Evolutionary conservation across 352 stramenopile genomes (phyloP).

Genomic region (Phytophthora pini): DNA sequence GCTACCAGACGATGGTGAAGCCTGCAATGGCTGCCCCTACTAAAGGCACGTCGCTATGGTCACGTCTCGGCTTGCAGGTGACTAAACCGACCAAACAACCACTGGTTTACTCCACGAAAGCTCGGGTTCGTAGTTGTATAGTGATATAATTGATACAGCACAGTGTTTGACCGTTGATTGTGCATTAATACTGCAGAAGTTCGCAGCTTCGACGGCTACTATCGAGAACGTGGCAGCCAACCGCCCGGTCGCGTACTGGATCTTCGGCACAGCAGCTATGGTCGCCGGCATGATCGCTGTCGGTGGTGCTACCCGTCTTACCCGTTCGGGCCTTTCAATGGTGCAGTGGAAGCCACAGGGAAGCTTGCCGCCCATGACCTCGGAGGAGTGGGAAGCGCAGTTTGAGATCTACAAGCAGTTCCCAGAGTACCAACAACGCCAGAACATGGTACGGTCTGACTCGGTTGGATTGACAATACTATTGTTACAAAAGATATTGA

Average conservation of each 20-base stretch:
- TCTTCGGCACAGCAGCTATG: conserved; percentile 94
- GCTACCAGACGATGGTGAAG: conserved; percentile 72
- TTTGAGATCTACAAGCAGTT: conserved; percentile 99
- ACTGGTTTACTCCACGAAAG: conserved; percentile 76
- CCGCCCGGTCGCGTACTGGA: conserved; percentile 93
- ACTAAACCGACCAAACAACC: conserved; percentile 47
- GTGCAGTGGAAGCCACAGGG: conserved; percentile 97
- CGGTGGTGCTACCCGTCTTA: conserved; percentile 97
- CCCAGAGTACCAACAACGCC: conserved; percentile 97
- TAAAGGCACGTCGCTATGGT: conserved; percentile 47
- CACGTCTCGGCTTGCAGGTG: conserved; percentile 39
- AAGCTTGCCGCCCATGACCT: conserved; percentile 90
- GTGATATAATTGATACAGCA: conserved; percentile 8
- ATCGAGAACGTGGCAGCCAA: conserved; percentile 87
- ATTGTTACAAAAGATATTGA: conserved; percentile 10
- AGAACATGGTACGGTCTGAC: conserved; percentile 71
- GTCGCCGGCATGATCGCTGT: conserved; percentile 98
- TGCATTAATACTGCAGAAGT: conserved; percentile 45
- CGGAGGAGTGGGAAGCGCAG: conserved; percentile 95
- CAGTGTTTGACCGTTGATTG: conserved; percentile 4
- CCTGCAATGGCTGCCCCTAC: conserved; percentile 31
- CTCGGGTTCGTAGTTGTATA: conserved; percentile 50
- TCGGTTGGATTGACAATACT: background rate
- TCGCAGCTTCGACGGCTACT: conserved; percentile 59
- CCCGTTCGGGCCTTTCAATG: conserved; percentile 97